Base-by-base conservation (phyloP, 176 grass and related monocot genomes). In the Carex parvula region DNA sequence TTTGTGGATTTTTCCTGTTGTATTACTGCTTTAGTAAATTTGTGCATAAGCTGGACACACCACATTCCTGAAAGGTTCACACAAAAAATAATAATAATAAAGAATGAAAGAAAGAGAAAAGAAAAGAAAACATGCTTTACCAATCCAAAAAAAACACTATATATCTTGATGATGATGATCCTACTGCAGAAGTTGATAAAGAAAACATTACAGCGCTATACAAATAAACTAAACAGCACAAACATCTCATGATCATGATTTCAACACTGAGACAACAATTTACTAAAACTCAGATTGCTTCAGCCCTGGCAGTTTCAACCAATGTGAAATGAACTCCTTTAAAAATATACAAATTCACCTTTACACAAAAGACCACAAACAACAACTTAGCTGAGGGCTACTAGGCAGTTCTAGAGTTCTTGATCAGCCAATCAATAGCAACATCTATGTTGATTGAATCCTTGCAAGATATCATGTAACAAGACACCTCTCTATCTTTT, bases 391-490 rank as follows among this genome's bases (percentile, higher is more conserved):
- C 17, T 66, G 12, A 52, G 33, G 18, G 26, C 82, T 93, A 90
- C 46, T 89, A 88, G 20, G 94, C 88, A 60, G 93, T 92, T 88
- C 79, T 99, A 21, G 96, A 95, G 79, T 95, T 93, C 88, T 99
- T 99, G 91, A 99, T 99, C 81, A 99, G 90, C 96, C 96, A 95
- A 84, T 99, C 96, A 13, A 99, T 92, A 64, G 95, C 93, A 32
- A 87, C 57, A 20, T 99, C 96, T 89, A 99, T 99, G 88, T 99
- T 95, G 53, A 94, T 88, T 6, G 96, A 95, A 85, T 99, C 90
- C 91, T 99, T 99, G 87, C 96, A 99, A 64, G 96, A 99, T 72
- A 93, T 95, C 96, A 99, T 99, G 85, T 95, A 95, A 83, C 90
- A 95, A 86, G 91, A 93, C 80, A 95, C 91, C 81, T 95, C 93